Evolutionary conservation across 2,329 filamentous ascomycete species (phyloP).

Genomic region (Drechmeria coniospora): DNA sequence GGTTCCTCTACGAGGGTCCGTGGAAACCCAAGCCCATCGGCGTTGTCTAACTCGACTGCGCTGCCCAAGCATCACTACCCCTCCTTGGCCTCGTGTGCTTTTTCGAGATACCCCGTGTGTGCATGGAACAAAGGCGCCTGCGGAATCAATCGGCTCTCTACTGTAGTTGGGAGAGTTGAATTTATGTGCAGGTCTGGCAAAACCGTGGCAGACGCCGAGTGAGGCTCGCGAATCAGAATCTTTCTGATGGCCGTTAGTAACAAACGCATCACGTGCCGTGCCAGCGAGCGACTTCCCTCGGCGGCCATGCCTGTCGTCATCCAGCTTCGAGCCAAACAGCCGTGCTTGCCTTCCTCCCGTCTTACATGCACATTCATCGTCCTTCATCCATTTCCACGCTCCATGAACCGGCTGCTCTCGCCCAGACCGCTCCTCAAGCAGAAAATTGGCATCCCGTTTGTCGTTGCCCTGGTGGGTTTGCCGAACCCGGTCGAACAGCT

Average conservation of each 20-base stretch:
- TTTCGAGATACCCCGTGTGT: background rate
- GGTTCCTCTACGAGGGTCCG: slow-evolving; percentile 32
- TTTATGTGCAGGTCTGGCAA: too few relatives aligned
- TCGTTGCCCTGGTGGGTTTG: too few relatives aligned
- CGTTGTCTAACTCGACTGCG: slow-evolving; percentile 20
- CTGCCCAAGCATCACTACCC: background rate
- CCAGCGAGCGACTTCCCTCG: too few relatives aligned
- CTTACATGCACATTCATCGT: slow-evolving; percentile 5
- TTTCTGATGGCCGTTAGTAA: too few relatives aligned
- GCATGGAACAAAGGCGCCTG: too few relatives aligned
- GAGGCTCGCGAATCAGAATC: too few relatives aligned
- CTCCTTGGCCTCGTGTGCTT: background rate
- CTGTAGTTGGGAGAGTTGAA: too few relatives aligned
- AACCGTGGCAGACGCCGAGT: too few relatives aligned
- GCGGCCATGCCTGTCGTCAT: too few relatives aligned
- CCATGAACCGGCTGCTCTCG: slow-evolving; percentile 28
- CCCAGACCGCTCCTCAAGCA: slow-evolving; percentile 18
- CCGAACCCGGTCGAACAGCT: too few relatives aligned
- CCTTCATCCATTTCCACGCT: slow-evolving; percentile 7
- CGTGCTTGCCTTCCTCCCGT: background rate
- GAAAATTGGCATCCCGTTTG: slow-evolving; percentile 12
- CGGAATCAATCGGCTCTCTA: too few relatives aligned
- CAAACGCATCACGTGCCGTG: too few relatives aligned
- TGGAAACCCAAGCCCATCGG: slow-evolving; percentile 47
- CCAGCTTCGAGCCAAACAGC: background rate